Evolutionary conservation across 257 asterid genomes (phyloP).

Genomic region (Solanum dulcamara): DNA sequence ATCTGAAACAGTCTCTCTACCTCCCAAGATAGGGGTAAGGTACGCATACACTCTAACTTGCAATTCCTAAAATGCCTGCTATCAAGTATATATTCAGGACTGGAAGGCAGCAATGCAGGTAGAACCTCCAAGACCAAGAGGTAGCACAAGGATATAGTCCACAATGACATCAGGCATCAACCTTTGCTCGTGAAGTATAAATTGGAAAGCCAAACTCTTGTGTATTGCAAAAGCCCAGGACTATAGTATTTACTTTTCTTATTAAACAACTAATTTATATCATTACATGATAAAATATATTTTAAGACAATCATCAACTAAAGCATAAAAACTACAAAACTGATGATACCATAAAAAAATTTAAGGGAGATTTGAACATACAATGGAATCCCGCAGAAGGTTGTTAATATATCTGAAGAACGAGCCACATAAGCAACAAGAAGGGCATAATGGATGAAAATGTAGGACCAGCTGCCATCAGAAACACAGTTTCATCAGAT

Average conservation of each 20-base stretch:
- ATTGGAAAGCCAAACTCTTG: not conserved
- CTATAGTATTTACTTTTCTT: not conserved
- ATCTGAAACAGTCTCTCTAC: not conserved
- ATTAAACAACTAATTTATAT: not conserved
- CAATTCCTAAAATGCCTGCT: not conserved
- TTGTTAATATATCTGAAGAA: slow-evolving; percentile 78
- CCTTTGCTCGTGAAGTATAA: not conserved
- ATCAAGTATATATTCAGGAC: not conserved
- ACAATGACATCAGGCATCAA: not conserved
- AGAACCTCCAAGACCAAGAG: not conserved
- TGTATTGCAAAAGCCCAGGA: not conserved
- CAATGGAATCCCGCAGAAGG: slow-evolving; percentile 71
- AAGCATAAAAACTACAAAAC: not conserved
- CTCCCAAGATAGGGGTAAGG: not conserved
- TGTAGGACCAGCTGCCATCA: slow-evolving; percentile 87
- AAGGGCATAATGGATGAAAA: slow-evolving; percentile 89
- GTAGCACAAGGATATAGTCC: not conserved
- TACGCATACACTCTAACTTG: not conserved
- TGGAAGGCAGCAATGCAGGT: not conserved
- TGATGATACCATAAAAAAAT: not conserved
- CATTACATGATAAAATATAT: not conserved
- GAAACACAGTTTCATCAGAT: slow-evolving; percentile 14
- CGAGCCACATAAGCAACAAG: slow-evolving; percentile 96
- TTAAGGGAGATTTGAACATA: slow-evolving; percentile 16
- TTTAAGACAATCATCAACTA: not conserved